A percentile compares a stretch with the other conserved stretches of the same genome.
These are phyloP conservation scores for Saccharum spontaneum DNA, from an alignment of 176 grass and related monocot genomes.

Conservation along the genomic window DNA sequence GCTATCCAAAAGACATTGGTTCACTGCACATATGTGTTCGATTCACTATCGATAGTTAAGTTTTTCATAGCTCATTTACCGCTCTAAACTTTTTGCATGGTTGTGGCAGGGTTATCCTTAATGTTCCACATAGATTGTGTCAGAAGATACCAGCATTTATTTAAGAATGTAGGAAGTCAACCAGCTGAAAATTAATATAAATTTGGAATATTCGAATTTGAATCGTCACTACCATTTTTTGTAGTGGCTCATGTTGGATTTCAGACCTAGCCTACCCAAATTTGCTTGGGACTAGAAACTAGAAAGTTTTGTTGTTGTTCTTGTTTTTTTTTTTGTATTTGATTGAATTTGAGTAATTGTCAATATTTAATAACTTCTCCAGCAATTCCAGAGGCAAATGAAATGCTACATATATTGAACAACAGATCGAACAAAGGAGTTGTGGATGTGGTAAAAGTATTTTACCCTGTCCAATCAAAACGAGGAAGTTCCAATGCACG, in stretches of 20 bases:
- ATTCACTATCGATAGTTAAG: neutral
- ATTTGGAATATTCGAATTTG: neutral
- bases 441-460: conserved; percentile 17
- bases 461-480: conserved; percentile 95
- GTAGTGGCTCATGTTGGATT: neutral
- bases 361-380: neutral
- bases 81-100: neutral
- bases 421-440: neutral
- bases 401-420: conserved; percentile 15
- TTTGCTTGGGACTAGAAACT: neutral
- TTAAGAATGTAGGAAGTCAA: neutral
- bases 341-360: neutral
- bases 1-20: neutral
- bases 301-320: neutral
- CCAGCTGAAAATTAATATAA: neutral
- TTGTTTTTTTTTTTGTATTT: neutral
- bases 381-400: neutral
- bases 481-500: conserved; percentile 59
- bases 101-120: neutral
- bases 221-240: neutral
- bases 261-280: neutral
- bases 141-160: neutral
- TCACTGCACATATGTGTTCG: neutral
- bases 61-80: neutral
- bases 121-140: neutral